Evolutionary conservation across 306 rosid genomes (phyloP), one percentile per base, ranked within the genome.

Genomic region (Sphenostylis stenocarpa): DNA sequence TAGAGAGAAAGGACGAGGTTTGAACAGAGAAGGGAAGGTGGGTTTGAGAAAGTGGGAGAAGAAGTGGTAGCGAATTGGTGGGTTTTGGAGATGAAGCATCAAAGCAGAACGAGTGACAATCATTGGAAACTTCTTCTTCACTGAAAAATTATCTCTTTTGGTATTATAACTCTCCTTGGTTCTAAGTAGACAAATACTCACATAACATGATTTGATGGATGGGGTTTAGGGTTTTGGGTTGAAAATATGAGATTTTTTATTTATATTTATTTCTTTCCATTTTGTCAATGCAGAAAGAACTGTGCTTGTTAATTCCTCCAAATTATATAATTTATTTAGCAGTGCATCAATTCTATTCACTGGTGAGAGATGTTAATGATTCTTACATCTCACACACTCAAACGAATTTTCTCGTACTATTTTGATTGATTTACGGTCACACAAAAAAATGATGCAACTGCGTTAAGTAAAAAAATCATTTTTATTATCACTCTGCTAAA

Each of bases 21-120:
- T 80, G 72, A 76, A 16, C 1, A 73, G 75, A 72, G 84, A 78
- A 78, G 83, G 31, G 0, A 79, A 81, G 3, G 53, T 80, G 11
- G 88, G 63, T 51, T 4, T 67, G 69, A 82, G 71, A 62, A 48
- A 78, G 24, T 83, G 86, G 49, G 92, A 80, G 67, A 90, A 82
- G 63, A 87, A 19, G 13, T 77, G 86, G 60, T 80, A 81, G 20
- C 93, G 82, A 34, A 84, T 65, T 17, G 89, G 84, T 13, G 91
- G 87, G 38, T 77, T 82, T 73, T 77, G 84, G 55, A 84, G 67
- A 36, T 82, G 90, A 57, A 87, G 80, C 74, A 82, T 69, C 58
- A 83, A 79, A 79, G 89, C 80, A 6, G 93, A 84, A 55, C 96
- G 97, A 38, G 76, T 79, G 5, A 84, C 82, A 51, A 84, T 85